Evolutionary conservation across 306 rosid genomes (phyloP).

Genomic region (Oemleria cerasiformis): DNA sequence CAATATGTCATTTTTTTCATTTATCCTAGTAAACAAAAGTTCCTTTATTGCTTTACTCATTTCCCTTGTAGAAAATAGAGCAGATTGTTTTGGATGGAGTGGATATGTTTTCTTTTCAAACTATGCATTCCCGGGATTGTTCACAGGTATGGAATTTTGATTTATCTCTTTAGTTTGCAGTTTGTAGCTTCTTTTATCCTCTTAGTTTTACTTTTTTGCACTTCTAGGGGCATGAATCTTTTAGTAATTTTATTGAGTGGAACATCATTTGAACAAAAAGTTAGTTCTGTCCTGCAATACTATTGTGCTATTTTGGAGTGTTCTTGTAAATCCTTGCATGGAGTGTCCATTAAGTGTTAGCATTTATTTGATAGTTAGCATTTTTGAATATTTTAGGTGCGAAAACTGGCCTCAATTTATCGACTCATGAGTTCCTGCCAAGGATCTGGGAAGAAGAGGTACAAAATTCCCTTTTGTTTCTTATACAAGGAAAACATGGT

Average conservation of each 20-base stretch:
- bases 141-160: slow-evolving; percentile 53
- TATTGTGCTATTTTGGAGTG: not conserved
- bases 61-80: slow-evolving; percentile 63
- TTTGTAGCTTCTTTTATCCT: slow-evolving; percentile 15
- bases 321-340: not conserved
- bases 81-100: slow-evolving; percentile 60
- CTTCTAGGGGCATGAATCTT: not conserved
- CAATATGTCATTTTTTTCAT: not conserved
- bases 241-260: not conserved
- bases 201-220: not conserved
- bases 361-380: slow-evolving; percentile 8
- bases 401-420: slow-evolving; percentile 71
- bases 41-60: not conserved
- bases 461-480: slow-evolving; percentile 6
- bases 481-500: slow-evolving; percentile 7
- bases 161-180: not conserved
- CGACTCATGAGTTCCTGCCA: slow-evolving; percentile 65
- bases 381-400: slow-evolving; percentile 52
- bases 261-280: not conserved
- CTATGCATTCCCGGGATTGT: slow-evolving; percentile 89
- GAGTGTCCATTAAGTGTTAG: not conserved
- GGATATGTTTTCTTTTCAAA: slow-evolving; percentile 78
- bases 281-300: not conserved
- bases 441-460: slow-evolving; percentile 77
- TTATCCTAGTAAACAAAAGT: not conserved